These are phyloP conservation scores for Cardiospermum halicacabum DNA, from an alignment of 345 rosid species.

Conservation along the genomic window DNA sequence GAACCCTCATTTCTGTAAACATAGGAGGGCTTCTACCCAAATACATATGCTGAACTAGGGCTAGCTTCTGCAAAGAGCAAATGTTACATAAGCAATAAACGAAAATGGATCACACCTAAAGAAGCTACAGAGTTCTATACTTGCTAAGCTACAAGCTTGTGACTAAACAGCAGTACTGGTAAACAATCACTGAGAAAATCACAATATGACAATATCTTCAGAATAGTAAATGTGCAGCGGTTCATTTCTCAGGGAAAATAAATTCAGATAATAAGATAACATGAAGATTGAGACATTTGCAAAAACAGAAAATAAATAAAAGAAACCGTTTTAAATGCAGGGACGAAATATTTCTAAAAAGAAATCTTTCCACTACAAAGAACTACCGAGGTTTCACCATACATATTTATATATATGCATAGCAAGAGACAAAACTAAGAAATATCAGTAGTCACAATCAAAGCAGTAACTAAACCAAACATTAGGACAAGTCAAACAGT, in stretches of 20 bases:
- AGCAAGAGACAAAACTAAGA: neutral
- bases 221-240: neutral
- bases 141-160: neutral
- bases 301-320: neutral
- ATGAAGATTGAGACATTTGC: neutral
- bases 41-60: constrained; percentile 66
- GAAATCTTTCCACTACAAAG: neutral
- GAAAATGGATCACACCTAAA: constrained; percentile 3
- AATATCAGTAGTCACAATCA: neutral
- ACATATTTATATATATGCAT: neutral
- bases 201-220: neutral
- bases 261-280: neutral
- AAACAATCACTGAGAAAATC: neutral
- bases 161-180: neutral
- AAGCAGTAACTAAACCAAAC: neutral
- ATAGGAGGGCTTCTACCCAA: constrained; percentile 88
- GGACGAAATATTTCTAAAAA: neutral
- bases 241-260: neutral
- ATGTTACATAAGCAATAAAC: constrained; percentile 1
- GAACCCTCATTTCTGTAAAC: constrained; percentile 76
- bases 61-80: constrained; percentile 58
- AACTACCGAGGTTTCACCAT: neutral
- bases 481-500: neutral
- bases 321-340: neutral
- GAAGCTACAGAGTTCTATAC: neutral